A percentile compares a stretch with the other conserved stretches of the same genome.
Evolutionary conservation across 2,329 filamentous ascomycete species (phyloP).

Genomic region (Ceratocystis colombiana): DNA sequence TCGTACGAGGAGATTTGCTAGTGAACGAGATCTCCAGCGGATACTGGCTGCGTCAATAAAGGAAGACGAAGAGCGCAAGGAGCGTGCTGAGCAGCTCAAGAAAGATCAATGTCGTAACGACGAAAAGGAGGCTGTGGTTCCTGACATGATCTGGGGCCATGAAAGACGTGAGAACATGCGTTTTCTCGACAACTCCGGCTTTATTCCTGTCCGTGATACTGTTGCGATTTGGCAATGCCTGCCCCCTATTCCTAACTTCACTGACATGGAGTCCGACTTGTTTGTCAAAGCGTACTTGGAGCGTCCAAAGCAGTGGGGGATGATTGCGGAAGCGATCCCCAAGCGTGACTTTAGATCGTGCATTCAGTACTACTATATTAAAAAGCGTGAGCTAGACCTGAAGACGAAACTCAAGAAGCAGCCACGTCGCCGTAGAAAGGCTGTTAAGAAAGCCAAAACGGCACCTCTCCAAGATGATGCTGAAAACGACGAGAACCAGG

Average conservation of each 20-base stretch:
- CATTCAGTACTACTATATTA: slow-evolving; percentile 79
- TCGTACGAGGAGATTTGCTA: slow-evolving; percentile 49
- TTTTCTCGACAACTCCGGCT: slow-evolving; percentile 57
- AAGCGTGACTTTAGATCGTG: slow-evolving; percentile 65
- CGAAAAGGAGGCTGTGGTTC: slow-evolving; percentile 66
- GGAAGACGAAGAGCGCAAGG: slow-evolving; percentile 59
- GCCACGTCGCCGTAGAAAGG: slow-evolving; percentile 49
- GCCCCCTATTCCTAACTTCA: slow-evolving; percentile 65
- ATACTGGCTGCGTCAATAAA: slow-evolving; percentile 62
- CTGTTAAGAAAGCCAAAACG: slow-evolving; percentile 48
- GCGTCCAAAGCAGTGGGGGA: slow-evolving; percentile 72
- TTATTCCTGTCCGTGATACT: slow-evolving; percentile 54
- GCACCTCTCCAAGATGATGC: slow-evolving; percentile 58
- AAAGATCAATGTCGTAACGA: slow-evolving; percentile 58
- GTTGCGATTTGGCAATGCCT: slow-evolving; percentile 62
- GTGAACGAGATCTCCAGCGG: slow-evolving; percentile 62
- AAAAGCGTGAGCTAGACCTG: slow-evolving; percentile 63
- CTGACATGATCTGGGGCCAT: slow-evolving; percentile 55
- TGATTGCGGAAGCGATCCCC: slow-evolving; percentile 57
- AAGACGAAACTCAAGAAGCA: slow-evolving; percentile 64
- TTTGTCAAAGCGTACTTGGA: slow-evolving; percentile 69
- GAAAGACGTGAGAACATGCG: slow-evolving; percentile 49
- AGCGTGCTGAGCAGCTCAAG: slow-evolving; percentile 53
- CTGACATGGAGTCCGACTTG: slow-evolving; percentile 54
- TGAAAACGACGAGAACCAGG: slow-evolving; percentile 49